A percentile compares a stretch with the other conserved stretches of the same genome.
Conservation (phyloP, 768 basidiomycete genomes). For the Leccinum longicurvipes region DNA sequence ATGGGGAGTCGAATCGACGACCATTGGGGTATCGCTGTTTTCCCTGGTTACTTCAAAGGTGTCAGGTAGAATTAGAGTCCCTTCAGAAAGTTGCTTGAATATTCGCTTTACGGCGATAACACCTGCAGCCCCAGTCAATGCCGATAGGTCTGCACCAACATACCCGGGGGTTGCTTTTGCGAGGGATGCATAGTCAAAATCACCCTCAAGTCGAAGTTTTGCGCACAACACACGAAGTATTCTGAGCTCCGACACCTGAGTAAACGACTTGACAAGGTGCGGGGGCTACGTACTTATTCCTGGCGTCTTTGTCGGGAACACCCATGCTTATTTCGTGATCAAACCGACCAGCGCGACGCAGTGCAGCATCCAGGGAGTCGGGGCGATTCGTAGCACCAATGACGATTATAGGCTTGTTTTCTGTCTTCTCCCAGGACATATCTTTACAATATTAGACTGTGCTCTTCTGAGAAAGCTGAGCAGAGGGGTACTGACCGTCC, state of each 20-base stretch:
- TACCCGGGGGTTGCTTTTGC: conserved; percentile 97
- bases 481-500: conserved; percentile 68
- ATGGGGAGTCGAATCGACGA: conserved; percentile 30
- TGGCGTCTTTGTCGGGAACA: conserved; percentile 88
- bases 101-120: conserved; percentile 96
- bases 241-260: conserved; percentile 37
- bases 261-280: not conserved
- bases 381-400: conserved; percentile 97
- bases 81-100: conserved; percentile 75
- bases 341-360: conserved; percentile 91
- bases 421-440: conserved; percentile 92
- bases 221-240: conserved; percentile 84
- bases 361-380: conserved; percentile 90
- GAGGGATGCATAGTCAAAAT: conserved; percentile 80
- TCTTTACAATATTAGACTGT: conserved; percentile 47
- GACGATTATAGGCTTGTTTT: conserved; percentile 89
- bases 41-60: conserved; percentile 15
- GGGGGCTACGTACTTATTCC: conserved; percentile 67
- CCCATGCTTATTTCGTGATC: conserved; percentile 98
- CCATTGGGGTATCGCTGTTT: conserved; percentile 35
- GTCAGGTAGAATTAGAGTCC: conserved; percentile 55
- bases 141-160: conserved; percentile 91
- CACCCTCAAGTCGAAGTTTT: conserved; percentile 80
- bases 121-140: conserved; percentile 89
- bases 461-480: not conserved